Evolutionary conservation across 2,329 filamentous ascomycete genomes (phyloP).

Genomic region (Fusarium avenaceum): DNA sequence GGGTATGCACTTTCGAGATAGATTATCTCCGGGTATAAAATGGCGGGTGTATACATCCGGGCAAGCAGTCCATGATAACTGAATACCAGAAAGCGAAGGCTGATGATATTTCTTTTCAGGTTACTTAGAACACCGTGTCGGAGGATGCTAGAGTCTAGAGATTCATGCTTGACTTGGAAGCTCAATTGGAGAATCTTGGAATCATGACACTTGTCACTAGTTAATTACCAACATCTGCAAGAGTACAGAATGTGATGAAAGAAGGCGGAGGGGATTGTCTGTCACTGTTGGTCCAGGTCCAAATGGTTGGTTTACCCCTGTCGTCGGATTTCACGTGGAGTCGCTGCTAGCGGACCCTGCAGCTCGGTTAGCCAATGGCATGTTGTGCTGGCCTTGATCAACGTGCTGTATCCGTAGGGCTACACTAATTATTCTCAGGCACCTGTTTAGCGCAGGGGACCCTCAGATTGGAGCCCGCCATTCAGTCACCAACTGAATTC

Average conservation of each 20-base stretch:
- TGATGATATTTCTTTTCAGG: too few species aligned
- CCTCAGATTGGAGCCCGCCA: background rate
- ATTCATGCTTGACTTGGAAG: background rate
- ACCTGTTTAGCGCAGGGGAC: background rate
- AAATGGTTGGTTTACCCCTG: constrained; percentile 26
- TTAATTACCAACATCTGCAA: background rate
- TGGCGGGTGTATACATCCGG: too few species aligned
- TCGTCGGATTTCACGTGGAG: constrained; percentile 19
- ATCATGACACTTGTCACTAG: background rate
- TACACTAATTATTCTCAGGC: constrained; percentile 14
- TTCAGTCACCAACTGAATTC: constrained; percentile 20
- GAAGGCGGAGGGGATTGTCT: background rate
- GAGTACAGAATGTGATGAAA: background rate
- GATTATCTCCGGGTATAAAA: too few species aligned
- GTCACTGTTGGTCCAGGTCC: constrained; percentile 3
- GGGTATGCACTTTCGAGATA: background rate
- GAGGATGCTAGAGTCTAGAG: background rate
- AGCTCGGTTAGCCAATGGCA: constrained; percentile 23
- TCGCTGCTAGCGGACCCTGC: constrained; percentile 29
- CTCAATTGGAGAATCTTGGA: background rate
- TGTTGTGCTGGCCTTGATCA: constrained; percentile 9
- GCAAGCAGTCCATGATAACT: too few species aligned
- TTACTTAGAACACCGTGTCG: too few species aligned
- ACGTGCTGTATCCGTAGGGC: constrained; percentile 21
- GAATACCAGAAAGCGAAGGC: too few species aligned